phyloP scores from a whole-genome alignment of 345 rosid genomes.

The Sisymbrium altissimum region DNA sequence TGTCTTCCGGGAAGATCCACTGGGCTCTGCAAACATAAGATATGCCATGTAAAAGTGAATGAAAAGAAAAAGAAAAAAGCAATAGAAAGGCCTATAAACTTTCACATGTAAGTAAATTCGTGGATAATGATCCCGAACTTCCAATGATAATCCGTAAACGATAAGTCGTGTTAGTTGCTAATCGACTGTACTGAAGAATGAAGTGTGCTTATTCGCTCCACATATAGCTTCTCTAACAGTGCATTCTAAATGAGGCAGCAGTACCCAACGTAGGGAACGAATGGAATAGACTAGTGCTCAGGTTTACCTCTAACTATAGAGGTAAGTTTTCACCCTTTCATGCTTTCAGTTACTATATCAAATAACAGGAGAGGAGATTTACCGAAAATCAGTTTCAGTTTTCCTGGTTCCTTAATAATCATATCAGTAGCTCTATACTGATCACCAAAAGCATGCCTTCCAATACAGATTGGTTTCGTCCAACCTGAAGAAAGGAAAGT shows the following conservation, averaged over 20 bases:
- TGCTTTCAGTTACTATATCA: background rate
- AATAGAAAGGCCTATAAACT: background rate
- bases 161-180: background rate
- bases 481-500: constrained; percentile 54
- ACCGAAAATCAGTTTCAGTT: constrained; percentile 76
- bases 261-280: background rate
- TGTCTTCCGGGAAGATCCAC: constrained; percentile 51
- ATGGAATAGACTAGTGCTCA: background rate
- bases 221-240: background rate
- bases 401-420: constrained; percentile 70
- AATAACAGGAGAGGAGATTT: constrained; percentile 10
- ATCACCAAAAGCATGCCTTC: constrained; percentile 98
- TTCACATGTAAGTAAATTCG: background rate
- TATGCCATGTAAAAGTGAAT: background rate
- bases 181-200: background rate
- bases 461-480: constrained; percentile 93
- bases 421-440: constrained; percentile 87
- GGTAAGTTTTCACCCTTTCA: background rate
- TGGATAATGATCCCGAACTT: background rate
- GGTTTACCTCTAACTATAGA: background rate
- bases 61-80: background rate
- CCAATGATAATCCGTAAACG: background rate
- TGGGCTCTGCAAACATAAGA: constrained; percentile 55
- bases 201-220: background rate
- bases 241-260: background rate